Conservation (phyloP, 1,284 basidiomycete species). For the Porogramme epimiltina region DNA sequence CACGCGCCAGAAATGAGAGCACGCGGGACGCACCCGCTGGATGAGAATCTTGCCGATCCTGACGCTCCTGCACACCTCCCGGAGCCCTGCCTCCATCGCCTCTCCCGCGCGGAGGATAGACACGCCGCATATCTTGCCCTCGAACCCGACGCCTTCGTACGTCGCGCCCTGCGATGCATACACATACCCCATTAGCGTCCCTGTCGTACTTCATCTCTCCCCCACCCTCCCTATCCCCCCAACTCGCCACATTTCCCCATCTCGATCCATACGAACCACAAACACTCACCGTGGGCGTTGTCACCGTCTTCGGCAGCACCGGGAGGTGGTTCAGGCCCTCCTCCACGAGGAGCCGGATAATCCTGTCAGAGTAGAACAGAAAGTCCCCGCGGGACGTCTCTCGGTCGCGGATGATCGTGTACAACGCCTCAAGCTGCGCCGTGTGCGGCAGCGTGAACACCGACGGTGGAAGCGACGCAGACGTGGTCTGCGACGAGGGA, state of each 20-base stretch:
- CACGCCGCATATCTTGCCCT: slow-evolving; percentile 94
- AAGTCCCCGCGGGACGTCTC: slow-evolving; percentile 91
- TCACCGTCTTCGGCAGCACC: slow-evolving; percentile 81
- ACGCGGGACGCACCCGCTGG: slow-evolving; percentile 78
- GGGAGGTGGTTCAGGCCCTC: slow-evolving; percentile 97
- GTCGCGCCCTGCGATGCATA: slow-evolving; percentile 76
- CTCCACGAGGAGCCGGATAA: slow-evolving; percentile 76
- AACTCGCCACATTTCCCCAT: neutral
- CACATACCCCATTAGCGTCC: no score
- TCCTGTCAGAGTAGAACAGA: slow-evolving; percentile 91
- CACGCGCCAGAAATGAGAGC: neutral
- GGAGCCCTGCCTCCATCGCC: slow-evolving; percentile 92
- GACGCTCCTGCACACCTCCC: slow-evolving; percentile 92
- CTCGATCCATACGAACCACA: neutral
- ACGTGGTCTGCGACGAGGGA: slow-evolving; percentile 36
- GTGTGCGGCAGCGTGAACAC: slow-evolving; percentile 88
- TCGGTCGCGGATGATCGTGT: slow-evolving; percentile 94
- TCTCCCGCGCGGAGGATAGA: slow-evolving; percentile 90
- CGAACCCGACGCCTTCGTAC: slow-evolving; percentile 89
- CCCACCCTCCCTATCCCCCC: no score
- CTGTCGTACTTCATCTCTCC: no score
- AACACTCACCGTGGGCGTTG: slow-evolving; percentile 76
- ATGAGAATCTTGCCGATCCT: slow-evolving; percentile 94
- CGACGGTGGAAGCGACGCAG: slow-evolving; percentile 62
- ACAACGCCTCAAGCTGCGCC: slow-evolving; percentile 90